Evolutionary conservation across 495 filamentous ascomycete genomes (phyloP), one percentile per base, ranked within the genome.

Genomic region (Daldinia decipiens): DNA sequence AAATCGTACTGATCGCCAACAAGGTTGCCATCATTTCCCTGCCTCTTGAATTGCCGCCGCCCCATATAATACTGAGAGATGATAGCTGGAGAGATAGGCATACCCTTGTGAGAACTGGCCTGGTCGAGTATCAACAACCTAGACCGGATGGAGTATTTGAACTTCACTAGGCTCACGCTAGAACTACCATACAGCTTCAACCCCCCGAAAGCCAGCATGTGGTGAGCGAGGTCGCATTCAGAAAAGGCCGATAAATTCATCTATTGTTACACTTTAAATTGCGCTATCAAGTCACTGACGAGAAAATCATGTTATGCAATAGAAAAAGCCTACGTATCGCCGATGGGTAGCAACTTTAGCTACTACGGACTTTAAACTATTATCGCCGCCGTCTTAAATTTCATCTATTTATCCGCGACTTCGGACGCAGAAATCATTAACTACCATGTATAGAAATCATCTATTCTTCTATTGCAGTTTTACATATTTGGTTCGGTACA

Each of bases 331-430:
- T 31, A 31, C 9, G 1, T 29, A 31, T 27, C 15, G 50, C 27
- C 50, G 24, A 53, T 17, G 12, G 24, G 15, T 52, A 31, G 27
- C 13, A 53, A 24, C 21, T 53, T 12, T 31, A n/a, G 4, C 27
- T 53, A 4, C 50, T 24, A 26, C 50, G 50, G 50, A 53, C 27
- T 31, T 29, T 53, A 53, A 31, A 7, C 24, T 31, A 26, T 53
- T 53, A 53, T 53, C 24, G 50, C 50, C 24, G 24, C 27, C 1
- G 26, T 17, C 27, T 53, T n/a, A 15, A 52, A 31, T 24, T 29
- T 53, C 12, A 12, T 31, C 5, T 17, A 53, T 31, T 53, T 27
- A 53, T 53, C 50, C 50, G 50, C 50, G 50, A 53, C 15, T 31
- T 53, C 50, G 24, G 50, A 29, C 2, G 50, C 50, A 27, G 50